Evolutionary conservation across 768 basidiomycete species (phyloP), one percentile per base, ranked within the genome.

Genomic region (Podaxis sp.): DNA sequence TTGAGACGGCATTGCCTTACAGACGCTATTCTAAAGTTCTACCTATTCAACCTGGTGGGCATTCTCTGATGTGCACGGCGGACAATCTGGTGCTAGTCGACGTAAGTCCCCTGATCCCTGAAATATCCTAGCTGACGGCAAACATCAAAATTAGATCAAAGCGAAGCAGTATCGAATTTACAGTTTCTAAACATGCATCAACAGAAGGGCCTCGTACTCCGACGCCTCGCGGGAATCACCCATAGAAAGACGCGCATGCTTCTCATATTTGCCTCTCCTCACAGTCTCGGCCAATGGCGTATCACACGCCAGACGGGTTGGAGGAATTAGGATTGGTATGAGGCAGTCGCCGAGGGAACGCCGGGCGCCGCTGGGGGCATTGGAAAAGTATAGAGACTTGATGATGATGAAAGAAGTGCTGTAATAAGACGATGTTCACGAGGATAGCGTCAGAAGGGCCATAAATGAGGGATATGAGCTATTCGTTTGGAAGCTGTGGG

Each of bases 31-130:
- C 67, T 5, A 59, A 73, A 52, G 41, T 64, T 12, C 40, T 79
- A 57, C 68, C 68, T 55, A 65, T 65, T 52, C 63, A 54, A 38
- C 24, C 49, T 12, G 7, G 59, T 25, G 43, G 11, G 49, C 69
- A 65, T 66, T 60, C 73, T 54, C 77, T 76, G 7, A 80, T 89
- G 80, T 82, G 85, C 73, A 81, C 77, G 64, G 85, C 86, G 69
- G 86, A 88, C 70, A 75, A 73, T 63, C 64, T 88, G 7, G 72
- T 89, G 54, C 71, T 85, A 2, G 82, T 86, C 41, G 77, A 82
- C 67, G 80, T 83, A 71, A 69, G 78, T 71, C 40, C 53, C 15
- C 43, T 55, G 37, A 55, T 61, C 19, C 19, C 24, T 25, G 25
- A 24, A 55, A 17, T 24, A 27, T 22, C 47, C 25, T 36, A 22